Evolutionary conservation across 306 rosid genomes (phyloP).

Genomic region (Prunus fruticosa): DNA sequence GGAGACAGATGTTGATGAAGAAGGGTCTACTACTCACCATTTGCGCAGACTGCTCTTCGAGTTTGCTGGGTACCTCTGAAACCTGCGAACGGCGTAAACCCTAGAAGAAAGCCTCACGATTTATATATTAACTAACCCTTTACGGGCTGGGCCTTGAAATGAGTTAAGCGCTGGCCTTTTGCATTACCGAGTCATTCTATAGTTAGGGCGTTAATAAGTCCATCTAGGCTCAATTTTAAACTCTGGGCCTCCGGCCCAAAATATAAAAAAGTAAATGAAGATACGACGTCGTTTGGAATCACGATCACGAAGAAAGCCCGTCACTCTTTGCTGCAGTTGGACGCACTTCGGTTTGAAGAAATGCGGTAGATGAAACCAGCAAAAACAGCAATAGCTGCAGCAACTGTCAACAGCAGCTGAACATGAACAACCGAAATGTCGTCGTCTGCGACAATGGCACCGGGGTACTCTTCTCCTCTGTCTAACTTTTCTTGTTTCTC

Average conservation of each 20-base stretch:
- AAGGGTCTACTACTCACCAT: neutral
- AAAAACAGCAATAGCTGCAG: neutral
- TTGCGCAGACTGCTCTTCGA: neutral
- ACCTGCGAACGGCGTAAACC: constrained; percentile 7
- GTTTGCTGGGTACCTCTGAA: neutral
- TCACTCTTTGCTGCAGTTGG: constrained; percentile 16
- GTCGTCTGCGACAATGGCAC: constrained; percentile 99
- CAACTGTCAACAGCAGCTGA: constrained; percentile 9
- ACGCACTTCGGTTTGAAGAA: constrained; percentile 29
- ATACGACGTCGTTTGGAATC: neutral
- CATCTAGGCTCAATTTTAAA: neutral
- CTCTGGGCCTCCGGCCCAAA: neutral
- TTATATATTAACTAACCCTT: neutral
- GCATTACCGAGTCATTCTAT: neutral
- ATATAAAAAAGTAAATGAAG: neutral
- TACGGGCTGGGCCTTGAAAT: neutral
- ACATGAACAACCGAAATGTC: constrained; percentile 77
- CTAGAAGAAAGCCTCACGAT: neutral
- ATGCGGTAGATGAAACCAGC: constrained; percentile 9
- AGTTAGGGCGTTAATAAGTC: neutral
- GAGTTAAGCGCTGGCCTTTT: neutral
- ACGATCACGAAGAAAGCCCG: neutral
- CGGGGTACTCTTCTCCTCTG: constrained; percentile 48
- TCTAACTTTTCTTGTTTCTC: neutral
- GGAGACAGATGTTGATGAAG: neutral